Evolutionary conservation across 2,329 filamentous ascomycete species (phyloP).

Genomic region (Lachnellula subtilissima): DNA sequence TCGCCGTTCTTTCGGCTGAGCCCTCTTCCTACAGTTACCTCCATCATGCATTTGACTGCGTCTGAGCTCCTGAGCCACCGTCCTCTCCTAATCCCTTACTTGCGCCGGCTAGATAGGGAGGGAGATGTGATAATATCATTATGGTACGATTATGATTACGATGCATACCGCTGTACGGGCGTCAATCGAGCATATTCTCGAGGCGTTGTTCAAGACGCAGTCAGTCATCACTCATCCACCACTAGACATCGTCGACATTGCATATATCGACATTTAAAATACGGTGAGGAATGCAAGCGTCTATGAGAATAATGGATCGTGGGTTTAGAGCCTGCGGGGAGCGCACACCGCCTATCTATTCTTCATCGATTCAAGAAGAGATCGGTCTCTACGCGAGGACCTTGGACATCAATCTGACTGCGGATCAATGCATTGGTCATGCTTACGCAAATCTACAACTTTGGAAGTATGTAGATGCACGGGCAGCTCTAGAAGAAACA

Average conservation of each 20-base stretch:
- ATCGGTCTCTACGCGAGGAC: neutral
- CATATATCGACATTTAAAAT: neutral
- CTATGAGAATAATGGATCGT: no score
- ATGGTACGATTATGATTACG: neutral
- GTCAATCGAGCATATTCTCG: neutral
- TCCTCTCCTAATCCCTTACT: neutral
- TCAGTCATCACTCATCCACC: neutral
- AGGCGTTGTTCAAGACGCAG: neutral
- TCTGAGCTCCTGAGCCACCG: neutral
- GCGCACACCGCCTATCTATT: neutral
- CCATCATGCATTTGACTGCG: neutral
- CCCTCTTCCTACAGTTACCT: neutral
- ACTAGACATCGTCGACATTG: neutral
- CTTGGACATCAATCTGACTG: neutral
- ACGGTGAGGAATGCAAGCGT: neutral
- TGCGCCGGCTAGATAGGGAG: neutral
- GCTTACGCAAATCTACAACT: neutral
- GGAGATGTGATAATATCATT: neutral
- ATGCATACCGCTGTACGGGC: neutral
- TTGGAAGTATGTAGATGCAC: neutral
- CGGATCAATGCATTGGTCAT: neutral
- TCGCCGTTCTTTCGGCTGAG: constrained; percentile 6
- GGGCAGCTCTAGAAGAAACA: neutral
- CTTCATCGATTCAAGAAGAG: neutral
- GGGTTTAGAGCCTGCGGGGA: neutral